Base-by-base conservation (phyloP, 441 rosid genomes). In the Pelargonium cotyledonis region DNA sequence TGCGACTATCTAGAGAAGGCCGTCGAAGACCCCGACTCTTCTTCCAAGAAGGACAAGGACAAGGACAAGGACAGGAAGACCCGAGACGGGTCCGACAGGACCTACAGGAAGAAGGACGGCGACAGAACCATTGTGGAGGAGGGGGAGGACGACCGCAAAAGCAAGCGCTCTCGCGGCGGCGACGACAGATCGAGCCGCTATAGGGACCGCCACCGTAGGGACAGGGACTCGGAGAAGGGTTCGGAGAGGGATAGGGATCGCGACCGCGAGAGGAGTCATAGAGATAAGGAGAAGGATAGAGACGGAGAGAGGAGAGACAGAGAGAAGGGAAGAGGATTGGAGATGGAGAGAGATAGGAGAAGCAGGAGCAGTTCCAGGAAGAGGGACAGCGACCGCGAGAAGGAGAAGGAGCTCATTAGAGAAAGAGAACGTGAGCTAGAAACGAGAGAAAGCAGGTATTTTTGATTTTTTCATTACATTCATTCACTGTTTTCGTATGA, bases 1-100 rank as follows among this genome's bases (percentile, higher is more conserved):
- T 87, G 86, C 82, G 94, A 92, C 80, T 92, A 92, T 67, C 85
- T 92, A 70, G 98, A 92, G 88, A 89, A 90, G 81, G 82, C 94
- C 38, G 98, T 83, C 23, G 97, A 86, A 80, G 88, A 78, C 65
- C 78, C 71, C 46, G 85, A 81, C 68, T 84, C 79, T 46, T 85
- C 80, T 49, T 21, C 57, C 78, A 72, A 69, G 80, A 85, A 43
- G 70, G 2, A 23, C 35, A 55, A 80, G 38, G 16, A 65, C 55
- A 62, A 70, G 71, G 78, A 78, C 49, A 49, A 49, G 74, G 53
- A 77, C 69, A 70, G 65, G 75, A 66, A 70, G 75, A 82, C 73
- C 78, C 81, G 77, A 65, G 87, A 73, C 12, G 88, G 83, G 61
- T 70, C 65, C 65, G 96, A 84, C 72, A 85, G 82, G 78, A 89